Base-by-base conservation (phyloP, 495 filamentous ascomycete genomes). In the Cenococcum geophilum region DNA sequence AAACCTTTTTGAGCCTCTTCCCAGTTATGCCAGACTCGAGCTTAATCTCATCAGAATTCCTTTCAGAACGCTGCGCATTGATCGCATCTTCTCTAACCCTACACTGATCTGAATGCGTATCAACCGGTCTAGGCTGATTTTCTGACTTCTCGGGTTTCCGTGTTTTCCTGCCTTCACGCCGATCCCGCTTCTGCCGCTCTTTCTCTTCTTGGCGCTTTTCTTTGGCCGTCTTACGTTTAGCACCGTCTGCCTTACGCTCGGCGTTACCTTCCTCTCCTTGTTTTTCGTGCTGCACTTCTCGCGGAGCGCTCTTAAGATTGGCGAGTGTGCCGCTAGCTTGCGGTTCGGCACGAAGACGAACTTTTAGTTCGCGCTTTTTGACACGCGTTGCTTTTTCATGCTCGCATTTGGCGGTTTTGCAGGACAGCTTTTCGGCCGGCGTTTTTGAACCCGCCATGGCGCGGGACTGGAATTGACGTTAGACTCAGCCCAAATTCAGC, bases 361-460 rank as follows among this genome's bases (percentile, higher is more conserved):
- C 58, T 50, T 59, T 62, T 10, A 60, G 10, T n/a, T 45, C 51
- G 10, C 34, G 36, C 45, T 59, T 62, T 18, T 59, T 58, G 12
- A 43, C 36, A n/a, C 62, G 66, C 49, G 51, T 55, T 0, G 59
- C 52, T 42, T 62, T 66, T 40, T 60, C 48, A 9, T 45, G 18
- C 5, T 22, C 35, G 18, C 32, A 37, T 45, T 57, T 47, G 8
- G 20, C 23, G 11, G n/a, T 18, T 50, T 58, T 58, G 4, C 5
- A 16, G 1, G 43, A 34, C 1, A 55, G 34, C 27, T 32, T 53
- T 45, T 35, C 27, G 11, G 3, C 40, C 11, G 40, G 40, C 11
- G 14, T 45, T 45, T 45, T 10, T 45, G 40, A 18, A 4, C 2
- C 11, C 11, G 12, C 40, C 14, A 45, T 18, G 40, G 18, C 40